Percentiles rank a stretch among this genome's conserved stretches.
phyloP scores from a whole-genome alignment of 345 rosid genomes.

The Atalantia buxifolia region DNA sequence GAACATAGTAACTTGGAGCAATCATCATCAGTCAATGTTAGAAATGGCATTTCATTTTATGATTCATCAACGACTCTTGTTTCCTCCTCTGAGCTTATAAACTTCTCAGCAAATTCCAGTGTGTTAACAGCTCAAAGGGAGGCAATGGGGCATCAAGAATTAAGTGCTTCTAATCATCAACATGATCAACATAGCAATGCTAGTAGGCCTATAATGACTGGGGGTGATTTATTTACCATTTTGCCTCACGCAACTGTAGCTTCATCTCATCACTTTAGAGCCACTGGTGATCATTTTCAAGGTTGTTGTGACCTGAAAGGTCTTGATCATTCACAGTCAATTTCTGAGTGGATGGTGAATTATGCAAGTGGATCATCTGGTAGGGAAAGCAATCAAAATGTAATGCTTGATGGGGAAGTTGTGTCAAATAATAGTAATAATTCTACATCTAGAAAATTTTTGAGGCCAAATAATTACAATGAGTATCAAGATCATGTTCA shows the following conservation, averaged over 20 bases:
- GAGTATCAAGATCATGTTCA: conserved; percentile 25
- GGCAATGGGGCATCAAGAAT: conserved; percentile 22
- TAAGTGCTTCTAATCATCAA: neutral
- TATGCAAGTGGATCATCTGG: conserved; percentile 33
- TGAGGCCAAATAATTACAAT: conserved; percentile 19
- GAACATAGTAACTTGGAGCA: conserved; percentile 19
- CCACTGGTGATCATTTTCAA: conserved; percentile 25
- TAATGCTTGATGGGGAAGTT: conserved; percentile 32
- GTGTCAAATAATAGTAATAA: conserved; percentile 32
- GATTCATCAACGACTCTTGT: conserved; percentile 17
- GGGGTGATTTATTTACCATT: conserved; percentile 13
- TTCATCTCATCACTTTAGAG: conserved; percentile 12
- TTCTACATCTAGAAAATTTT: conserved; percentile 19
- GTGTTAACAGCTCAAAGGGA: conserved; percentile 13
- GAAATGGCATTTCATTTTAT: conserved; percentile 18
- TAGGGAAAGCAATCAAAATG: conserved; percentile 32
- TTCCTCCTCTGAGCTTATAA: conserved; percentile 26
- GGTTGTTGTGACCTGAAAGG: conserved; percentile 28
- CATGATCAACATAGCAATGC: neutral
- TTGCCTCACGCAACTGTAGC: conserved; percentile 24
- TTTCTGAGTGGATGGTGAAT: conserved; percentile 41
- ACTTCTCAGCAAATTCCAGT: conserved; percentile 15
- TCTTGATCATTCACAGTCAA: conserved; percentile 22
- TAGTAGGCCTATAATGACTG: conserved; percentile 5
- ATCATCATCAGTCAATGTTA: conserved; percentile 6